Conservation (phyloP, 1,284 basidiomycete species). For the Trichosporon ovoides region DNA sequence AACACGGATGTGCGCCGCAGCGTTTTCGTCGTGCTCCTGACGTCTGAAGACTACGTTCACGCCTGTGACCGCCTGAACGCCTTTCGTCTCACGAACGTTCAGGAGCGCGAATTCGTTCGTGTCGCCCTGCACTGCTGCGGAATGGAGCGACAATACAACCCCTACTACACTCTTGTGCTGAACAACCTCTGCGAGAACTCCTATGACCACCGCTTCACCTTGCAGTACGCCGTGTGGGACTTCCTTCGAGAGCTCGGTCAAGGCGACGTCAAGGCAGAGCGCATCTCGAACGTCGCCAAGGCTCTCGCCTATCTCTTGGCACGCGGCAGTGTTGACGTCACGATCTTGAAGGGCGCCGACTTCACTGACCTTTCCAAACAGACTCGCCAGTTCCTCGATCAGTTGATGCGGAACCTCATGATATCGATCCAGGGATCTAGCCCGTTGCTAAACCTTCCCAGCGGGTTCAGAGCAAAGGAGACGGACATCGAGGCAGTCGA, state of each 20-base stretch:
- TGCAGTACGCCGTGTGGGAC: constrained; percentile 97
- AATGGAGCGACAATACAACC: constrained; percentile 83
- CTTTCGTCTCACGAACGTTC: constrained; percentile 77
- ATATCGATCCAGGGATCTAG: constrained; percentile 66
- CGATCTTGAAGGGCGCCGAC: constrained; percentile 81
- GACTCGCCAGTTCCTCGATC: constrained; percentile 62
- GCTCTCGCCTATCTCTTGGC: constrained; percentile 81
- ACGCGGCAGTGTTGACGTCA: constrained; percentile 64
- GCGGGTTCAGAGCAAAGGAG: constrained; percentile 31
- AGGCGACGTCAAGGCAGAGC: constrained; percentile 28
- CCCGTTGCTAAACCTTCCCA: constrained; percentile 52
- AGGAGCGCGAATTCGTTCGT: constrained; percentile 88
- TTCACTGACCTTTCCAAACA: constrained; percentile 66
- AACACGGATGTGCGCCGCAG: constrained; percentile 90
- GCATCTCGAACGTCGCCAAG: constrained; percentile 56
- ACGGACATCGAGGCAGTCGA: constrained; percentile 50
- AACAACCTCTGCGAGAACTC: constrained; percentile 56
- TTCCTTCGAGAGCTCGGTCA: constrained; percentile 89
- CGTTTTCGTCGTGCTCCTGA: constrained; percentile 91
- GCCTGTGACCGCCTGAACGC: constrained; percentile 80
- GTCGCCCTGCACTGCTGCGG: constrained; percentile 91
- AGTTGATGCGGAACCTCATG: constrained; percentile 64
- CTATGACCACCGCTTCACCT: constrained; percentile 74
- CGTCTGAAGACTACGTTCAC: constrained; percentile 91
- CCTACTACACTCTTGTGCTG: constrained; percentile 85